Conservation (phyloP, 169 alveolate genomes). For the Eimeria sp. region DNA sequence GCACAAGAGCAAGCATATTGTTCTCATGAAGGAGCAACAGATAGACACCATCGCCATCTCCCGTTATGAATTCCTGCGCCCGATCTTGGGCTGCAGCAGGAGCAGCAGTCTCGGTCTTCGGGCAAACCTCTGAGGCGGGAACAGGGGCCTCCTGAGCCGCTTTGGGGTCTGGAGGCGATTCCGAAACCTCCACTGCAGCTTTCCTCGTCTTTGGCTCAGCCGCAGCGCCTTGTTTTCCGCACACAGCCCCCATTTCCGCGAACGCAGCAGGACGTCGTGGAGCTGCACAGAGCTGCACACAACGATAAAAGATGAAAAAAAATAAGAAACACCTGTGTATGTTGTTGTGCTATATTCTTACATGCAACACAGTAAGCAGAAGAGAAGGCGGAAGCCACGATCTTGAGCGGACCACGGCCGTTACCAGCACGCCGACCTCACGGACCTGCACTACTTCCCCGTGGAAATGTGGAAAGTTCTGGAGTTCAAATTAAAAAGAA, state of each 20-base stretch:
- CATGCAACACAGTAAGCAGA: neutral
- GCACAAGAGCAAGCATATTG: constrained; percentile 46
- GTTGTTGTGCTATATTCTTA: neutral
- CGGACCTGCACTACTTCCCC: neutral
- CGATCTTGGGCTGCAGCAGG: neutral
- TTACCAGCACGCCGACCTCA: constrained; percentile 16
- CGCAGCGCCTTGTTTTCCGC: constrained; percentile 39
- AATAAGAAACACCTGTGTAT: neutral
- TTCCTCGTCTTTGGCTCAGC: constrained; percentile 42
- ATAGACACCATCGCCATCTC: constrained; percentile 71
- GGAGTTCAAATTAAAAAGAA: neutral
- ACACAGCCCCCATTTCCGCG: constrained; percentile 65
- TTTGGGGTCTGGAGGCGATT: neutral
- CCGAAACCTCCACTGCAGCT: constrained; percentile 60
- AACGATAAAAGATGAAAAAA: neutral
- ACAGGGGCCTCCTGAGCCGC: neutral
- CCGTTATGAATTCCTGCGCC: constrained; percentile 59
- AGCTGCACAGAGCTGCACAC: constrained; percentile 27
- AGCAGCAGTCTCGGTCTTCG: neutral
- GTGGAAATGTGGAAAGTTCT: neutral
- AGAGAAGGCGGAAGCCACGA: neutral
- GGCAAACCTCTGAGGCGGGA: constrained; percentile 5
- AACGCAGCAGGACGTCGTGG: neutral
- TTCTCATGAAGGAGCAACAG: constrained; percentile 24
- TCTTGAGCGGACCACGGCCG: neutral